Evolutionary conservation across 2,329 filamentous ascomycete species (phyloP), one percentile per base, ranked within the genome.

Genomic region (Tolypocladium sp.): DNA sequence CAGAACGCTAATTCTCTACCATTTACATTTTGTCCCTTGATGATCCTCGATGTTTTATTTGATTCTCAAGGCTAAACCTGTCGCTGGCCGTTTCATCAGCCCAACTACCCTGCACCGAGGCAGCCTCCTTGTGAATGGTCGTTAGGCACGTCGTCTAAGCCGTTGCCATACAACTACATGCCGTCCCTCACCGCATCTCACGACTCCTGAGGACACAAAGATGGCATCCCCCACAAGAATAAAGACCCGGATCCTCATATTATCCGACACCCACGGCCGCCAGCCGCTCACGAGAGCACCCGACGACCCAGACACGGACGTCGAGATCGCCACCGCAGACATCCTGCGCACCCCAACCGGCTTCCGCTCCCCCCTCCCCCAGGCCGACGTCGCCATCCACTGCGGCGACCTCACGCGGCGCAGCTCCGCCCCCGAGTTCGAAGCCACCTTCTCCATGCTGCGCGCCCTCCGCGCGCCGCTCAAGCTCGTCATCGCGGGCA

Each of bases 401-500:
- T 83, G 80, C 61, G 81, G 82, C 51, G 79, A 83, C 58, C 69
- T 84, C 3, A 82, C 79, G 0, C 67, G 73, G 1, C 68, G 68
- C 9, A 78, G 76, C 3, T 71, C 70, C 10, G 56, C 79, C 0
- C 55, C 64, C 2, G 79, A 82, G 61, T 77, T 76, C 49, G 65
- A 63, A 13, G 64, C 64, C 0, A 73, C 79, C 0, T 69, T 84
- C 12, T 60, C 69, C n/a, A 66, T 78, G 42, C 69, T 85, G 5
- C 65, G 72, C 5, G 57, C 59, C 1, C 65, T 82, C n/a, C 63
- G 73, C 7, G 79, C 81, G 1, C 76, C 78, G 0, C 69, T 84
- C 8, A 84, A 83, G 62, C 71, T 84, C 4, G 74, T 78, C 51
- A 83, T 85, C 60, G 74, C 81, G 2, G 81, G 82, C 2, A 84